phyloP scores from a whole-genome alignment of 257 asterid species.

The Ajuga chamaepitys region DNA sequence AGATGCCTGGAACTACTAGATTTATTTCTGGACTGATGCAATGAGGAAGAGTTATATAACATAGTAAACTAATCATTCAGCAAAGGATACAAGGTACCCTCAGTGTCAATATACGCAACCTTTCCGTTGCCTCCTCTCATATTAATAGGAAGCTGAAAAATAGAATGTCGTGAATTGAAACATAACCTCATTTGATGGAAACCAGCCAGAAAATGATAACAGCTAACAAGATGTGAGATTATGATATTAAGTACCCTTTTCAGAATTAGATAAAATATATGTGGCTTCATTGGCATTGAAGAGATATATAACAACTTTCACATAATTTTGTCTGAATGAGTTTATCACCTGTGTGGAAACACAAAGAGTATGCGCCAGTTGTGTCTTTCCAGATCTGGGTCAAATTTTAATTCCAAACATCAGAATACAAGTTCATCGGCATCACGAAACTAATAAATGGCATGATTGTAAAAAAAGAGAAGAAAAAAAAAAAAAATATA shows the following conservation, averaged over 20 bases:
- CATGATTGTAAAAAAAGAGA: too few species aligned
- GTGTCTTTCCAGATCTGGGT: slow-evolving; percentile 95
- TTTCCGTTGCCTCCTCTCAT: slow-evolving; percentile 99
- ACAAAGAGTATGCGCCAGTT: slow-evolving; percentile 96
- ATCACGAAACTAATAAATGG: neutral
- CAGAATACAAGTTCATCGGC: slow-evolving; percentile 16
- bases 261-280: neutral
- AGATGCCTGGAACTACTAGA: too few species aligned
- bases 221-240: neutral
- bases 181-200: neutral
- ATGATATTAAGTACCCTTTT: neutral
- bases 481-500: too few species aligned
- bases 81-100: slow-evolving; percentile 96
- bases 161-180: neutral
- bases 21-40: too few species aligned
- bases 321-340: neutral
- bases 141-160: slow-evolving; percentile 78
- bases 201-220: neutral
- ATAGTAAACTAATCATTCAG: slow-evolving; percentile 4
- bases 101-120: slow-evolving; percentile 95
- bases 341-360: slow-evolving; percentile 82
- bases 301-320: neutral
- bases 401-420: slow-evolving; percentile 21
- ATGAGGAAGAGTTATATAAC: neutral
- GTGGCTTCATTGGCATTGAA: neutral